phyloP scores from a whole-genome alignment of 2,329 filamentous ascomycete species.

The Colletotrichum orchidophilum region DNA sequence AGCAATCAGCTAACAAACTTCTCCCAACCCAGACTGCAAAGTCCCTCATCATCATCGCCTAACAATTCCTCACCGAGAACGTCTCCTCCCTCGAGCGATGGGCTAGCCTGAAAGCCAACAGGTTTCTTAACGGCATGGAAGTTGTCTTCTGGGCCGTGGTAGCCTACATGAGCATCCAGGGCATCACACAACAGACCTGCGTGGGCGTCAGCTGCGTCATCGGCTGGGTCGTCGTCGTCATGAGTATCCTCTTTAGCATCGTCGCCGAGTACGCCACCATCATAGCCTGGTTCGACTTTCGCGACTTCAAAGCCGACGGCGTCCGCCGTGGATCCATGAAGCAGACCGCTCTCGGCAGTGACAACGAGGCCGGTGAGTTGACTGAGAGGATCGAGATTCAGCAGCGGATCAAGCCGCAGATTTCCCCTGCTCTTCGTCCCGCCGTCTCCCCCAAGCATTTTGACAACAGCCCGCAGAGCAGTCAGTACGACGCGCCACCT shows the following conservation, averaged over 20 bases:
- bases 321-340: slow-evolving; percentile 9
- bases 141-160: slow-evolving; percentile 51
- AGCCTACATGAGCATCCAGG: slow-evolving; percentile 35
- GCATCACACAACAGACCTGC: slow-evolving; percentile 14
- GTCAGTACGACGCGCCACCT: not conserved
- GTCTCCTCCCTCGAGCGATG: slow-evolving; percentile 44
- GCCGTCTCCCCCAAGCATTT: not conserved
- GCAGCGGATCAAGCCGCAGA: not conserved
- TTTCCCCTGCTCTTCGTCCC: not conserved
- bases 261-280: slow-evolving; percentile 17
- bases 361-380: not conserved
- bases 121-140: slow-evolving; percentile 52
- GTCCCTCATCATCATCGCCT: slow-evolving; percentile 50
- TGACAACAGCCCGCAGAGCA: not conserved
- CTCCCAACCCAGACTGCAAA: slow-evolving; percentile 42
- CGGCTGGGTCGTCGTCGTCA: slow-evolving; percentile 21
- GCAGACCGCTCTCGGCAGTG: not conserved
- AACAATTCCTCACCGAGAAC: slow-evolving; percentile 51
- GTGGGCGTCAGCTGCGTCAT: slow-evolving; percentile 26
- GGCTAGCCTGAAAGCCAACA: slow-evolving; percentile 50
- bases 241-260: slow-evolving; percentile 24
- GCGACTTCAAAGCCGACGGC: slow-evolving; percentile 9
- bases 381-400: not conserved
- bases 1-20: not conserved
- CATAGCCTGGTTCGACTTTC: slow-evolving; percentile 27